Evolutionary conservation across 805 yeast species (phyloP), one percentile per base, ranked within the genome.

Genomic region (Kodamaea restingae): DNA sequence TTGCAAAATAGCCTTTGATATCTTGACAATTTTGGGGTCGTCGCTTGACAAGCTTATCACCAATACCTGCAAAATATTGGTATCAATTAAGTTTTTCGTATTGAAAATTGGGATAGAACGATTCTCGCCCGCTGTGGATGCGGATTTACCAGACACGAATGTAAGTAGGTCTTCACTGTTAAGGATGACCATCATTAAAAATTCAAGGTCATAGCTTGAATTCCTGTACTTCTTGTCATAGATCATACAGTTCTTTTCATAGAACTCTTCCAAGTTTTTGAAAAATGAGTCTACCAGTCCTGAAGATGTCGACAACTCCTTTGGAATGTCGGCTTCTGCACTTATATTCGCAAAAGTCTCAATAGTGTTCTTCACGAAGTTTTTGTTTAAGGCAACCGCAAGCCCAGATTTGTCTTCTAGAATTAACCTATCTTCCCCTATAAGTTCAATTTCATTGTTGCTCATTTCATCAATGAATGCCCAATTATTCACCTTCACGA

Each of bases 201-300:
- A 86, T 51, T 82, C 80, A n/a, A 80, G 73, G 53, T 87, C 91
- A 56, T 88, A 85, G 5, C 63, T 46, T 0, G 66, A 55, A 1
- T 57, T 44, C 7, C 47, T 45, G 32, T 63, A 63, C 2, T 47
- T 39, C 25, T 57, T 51, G 11, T 50, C 45, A 4, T 50, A 41
- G 14, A 38, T 38, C 22, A 43, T 46, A 6, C 47, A 42, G 22
- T 48, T 51, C 4, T 36, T 15, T 40, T 34, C 17, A 54, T 61
- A 60, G 39, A 65, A 63, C 2, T 47, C 31, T n/a, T 54, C 48
- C 43, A 54, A 12, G 43, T 42, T 14, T 37, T 29, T 65, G 70
- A 62, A 22, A 7, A 20, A 14, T 18, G 18, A n/a, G 11, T 12
- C 18, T 14, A 42, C 31, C 24, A 15, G 30, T 11, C 33, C 39